These are phyloP conservation scores for Fraxinus greggii DNA, from an alignment of 305 asterid species.

Conservation along the genomic window DNA sequence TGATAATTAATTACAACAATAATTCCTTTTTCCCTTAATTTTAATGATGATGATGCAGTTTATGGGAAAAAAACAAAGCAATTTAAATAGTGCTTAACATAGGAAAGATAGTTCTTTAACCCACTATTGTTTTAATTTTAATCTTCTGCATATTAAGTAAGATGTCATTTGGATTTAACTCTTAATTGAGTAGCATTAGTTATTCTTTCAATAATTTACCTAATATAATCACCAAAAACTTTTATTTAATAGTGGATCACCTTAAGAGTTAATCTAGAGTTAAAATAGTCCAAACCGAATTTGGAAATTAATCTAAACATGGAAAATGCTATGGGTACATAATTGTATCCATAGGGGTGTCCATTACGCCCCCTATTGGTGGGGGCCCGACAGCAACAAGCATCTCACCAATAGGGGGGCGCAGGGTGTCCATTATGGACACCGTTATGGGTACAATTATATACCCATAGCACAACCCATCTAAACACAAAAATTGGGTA, in stretches of 20 bases:
- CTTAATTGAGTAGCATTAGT: not conserved
- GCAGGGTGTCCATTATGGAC: too few relatives aligned
- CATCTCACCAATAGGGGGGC: too few relatives aligned
- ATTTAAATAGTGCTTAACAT: not conserved
- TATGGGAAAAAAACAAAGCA: not conserved
- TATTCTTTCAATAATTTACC: not conserved
- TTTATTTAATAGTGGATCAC: too few relatives aligned
- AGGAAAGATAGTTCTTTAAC: not conserved
- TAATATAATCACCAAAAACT: too few relatives aligned
- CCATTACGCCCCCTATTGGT: too few relatives aligned
- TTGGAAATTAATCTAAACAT: not conserved
- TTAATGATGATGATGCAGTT: not conserved
- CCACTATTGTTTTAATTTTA: not conserved
- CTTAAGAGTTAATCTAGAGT: too few relatives aligned
- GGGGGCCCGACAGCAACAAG: too few relatives aligned
- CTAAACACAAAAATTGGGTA: not conserved
- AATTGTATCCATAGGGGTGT: too few relatives aligned
- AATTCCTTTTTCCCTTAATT: not conserved
- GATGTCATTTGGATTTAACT: not conserved
- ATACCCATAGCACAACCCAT: too few relatives aligned
- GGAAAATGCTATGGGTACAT: too few relatives aligned
- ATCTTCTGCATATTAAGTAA: not conserved
- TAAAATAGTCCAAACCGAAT: not conserved
- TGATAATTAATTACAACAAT: not conserved
- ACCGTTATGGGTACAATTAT: too few relatives aligned